Conservation (phyloP, 1,284 basidiomycete genomes). For the Trametes hirsuta region DNA sequence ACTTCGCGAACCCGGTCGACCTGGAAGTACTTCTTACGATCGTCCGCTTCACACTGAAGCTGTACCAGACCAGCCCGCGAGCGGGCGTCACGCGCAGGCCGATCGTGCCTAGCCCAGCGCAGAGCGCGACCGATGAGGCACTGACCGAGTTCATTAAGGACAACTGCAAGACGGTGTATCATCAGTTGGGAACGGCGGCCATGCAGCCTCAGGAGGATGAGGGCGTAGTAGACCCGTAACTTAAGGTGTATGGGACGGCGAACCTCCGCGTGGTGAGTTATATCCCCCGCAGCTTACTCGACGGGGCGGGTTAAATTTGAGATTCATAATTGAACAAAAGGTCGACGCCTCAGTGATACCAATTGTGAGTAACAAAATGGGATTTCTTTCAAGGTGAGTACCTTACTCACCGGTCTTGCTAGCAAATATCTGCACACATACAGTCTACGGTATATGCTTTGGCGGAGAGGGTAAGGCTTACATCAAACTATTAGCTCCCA, state of each 20-base stretch:
- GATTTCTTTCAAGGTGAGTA: too few species aligned
- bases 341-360: constrained; percentile 20
- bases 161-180: constrained; percentile 12
- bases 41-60: constrained; percentile 9
- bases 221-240: constrained; percentile 32
- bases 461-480: constrained; percentile 9
- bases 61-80: constrained; percentile 18
- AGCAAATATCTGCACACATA: constrained; percentile 13
- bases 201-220: constrained; percentile 48
- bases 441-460: constrained; percentile 13
- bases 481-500: neutral
- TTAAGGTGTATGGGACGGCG: constrained; percentile 49
- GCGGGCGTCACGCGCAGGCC: constrained; percentile 14
- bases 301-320: neutral
- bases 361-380: neutral
- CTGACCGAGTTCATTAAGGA: constrained; percentile 19
- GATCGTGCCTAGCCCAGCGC: constrained; percentile 14
- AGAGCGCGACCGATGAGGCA: constrained; percentile 15
- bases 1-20: constrained; percentile 10
- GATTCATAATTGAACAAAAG: neutral
- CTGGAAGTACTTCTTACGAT: constrained; percentile 14
- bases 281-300: neutral
- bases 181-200: constrained; percentile 16
- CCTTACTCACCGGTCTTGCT: neutral
- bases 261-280: constrained; percentile 18